phyloP scores from a whole-genome alignment of 768 basidiomycete genomes.

The Infundibulicybe gibba region DNA sequence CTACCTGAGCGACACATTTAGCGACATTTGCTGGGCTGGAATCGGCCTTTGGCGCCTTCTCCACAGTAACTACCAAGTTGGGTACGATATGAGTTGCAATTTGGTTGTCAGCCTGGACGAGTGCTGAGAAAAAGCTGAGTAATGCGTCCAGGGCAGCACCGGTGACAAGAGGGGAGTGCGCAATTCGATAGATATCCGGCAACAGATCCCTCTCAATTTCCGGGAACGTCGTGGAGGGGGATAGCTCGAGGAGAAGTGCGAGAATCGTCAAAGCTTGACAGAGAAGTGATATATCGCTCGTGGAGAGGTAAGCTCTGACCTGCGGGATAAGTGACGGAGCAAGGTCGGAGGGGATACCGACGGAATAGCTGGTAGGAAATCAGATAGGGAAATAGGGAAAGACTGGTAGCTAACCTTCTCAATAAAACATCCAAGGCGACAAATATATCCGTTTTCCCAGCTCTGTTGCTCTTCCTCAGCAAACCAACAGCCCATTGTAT shows the following conservation, averaged over 20 bases:
- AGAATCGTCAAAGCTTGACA: slow-evolving; percentile 67
- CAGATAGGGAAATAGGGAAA: not conserved
- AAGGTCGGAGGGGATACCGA: slow-evolving; percentile 51
- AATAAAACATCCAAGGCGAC: slow-evolving; percentile 70
- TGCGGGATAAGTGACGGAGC: slow-evolving; percentile 65
- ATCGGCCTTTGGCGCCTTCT: slow-evolving; percentile 60
- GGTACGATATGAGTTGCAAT: slow-evolving; percentile 82
- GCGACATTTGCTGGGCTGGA: slow-evolving; percentile 70
- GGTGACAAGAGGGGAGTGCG: slow-evolving; percentile 77
- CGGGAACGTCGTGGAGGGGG: slow-evolving; percentile 68
- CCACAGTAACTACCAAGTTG: slow-evolving; percentile 60
- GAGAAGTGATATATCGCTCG: slow-evolving; percentile 73
- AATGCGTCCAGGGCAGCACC: slow-evolving; percentile 79
- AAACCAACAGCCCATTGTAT: slow-evolving; percentile 75
- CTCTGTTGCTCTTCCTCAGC: slow-evolving; percentile 73
- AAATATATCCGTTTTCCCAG: slow-evolving; percentile 80
- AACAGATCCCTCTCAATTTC: slow-evolving; percentile 72
- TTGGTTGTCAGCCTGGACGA: slow-evolving; percentile 80
- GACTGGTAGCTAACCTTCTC: slow-evolving; percentile 42
- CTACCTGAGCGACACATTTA: slow-evolving; percentile 81
- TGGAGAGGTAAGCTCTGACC: slow-evolving; percentile 71
- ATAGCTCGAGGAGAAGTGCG: slow-evolving; percentile 63
- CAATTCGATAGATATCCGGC: slow-evolving; percentile 59
- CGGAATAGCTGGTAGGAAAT: slow-evolving; percentile 25
- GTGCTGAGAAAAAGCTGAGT: slow-evolving; percentile 74